Base-by-base conservation (phyloP, 2,329 filamentous ascomycete species). In the Fonsecaea pedrosoi region DNA sequence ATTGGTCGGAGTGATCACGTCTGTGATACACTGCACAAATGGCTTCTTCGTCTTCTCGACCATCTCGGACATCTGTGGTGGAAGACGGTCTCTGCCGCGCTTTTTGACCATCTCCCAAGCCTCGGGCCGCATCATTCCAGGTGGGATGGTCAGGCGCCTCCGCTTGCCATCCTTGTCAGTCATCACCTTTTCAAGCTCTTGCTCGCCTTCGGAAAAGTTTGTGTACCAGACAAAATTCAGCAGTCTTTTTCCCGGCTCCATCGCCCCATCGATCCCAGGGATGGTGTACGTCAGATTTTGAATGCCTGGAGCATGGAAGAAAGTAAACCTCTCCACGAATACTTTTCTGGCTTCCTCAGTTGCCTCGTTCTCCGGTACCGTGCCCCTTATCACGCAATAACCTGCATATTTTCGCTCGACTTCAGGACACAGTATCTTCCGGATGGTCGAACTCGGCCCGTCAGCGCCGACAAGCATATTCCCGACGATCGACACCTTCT, bases 351-450 rank as follows among this genome's bases (percentile, higher is more conserved):
- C 71, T 4, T 75, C 68, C 21, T 75, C 73, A 32, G 76, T 78
- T 3, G 78, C 76, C 40, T 79, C 76, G n/a, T 69, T 62, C 68
- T 83, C 81, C 1, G 69, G 72, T 3, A 83, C 72, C 0, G 79
- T 82, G 2, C 81, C 82, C 8, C 82, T 74, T 30, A 81, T 77
- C 3, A 79, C 79, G 67, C 79, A 78, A 72, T 83, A 82, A 1
- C 81, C 80, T 5, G 69, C 68, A 58, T 73, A 74, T 30, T 69
- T 66, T 35, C 68, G 54, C 37, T 65, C 60, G 34, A 68, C 62
- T 25, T 66, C 61, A 0, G 70, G 66, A 38, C 61, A 67, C 12
- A 73, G 42, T 18, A 72, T 68, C 53, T 69, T 68, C 9, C 71
- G 67, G 40, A 74, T 63, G 9, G 67, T 71, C 2, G 70, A 73